phyloP scores from a whole-genome alignment of 73 alveolate species.

The Effrenium voratum region DNA sequence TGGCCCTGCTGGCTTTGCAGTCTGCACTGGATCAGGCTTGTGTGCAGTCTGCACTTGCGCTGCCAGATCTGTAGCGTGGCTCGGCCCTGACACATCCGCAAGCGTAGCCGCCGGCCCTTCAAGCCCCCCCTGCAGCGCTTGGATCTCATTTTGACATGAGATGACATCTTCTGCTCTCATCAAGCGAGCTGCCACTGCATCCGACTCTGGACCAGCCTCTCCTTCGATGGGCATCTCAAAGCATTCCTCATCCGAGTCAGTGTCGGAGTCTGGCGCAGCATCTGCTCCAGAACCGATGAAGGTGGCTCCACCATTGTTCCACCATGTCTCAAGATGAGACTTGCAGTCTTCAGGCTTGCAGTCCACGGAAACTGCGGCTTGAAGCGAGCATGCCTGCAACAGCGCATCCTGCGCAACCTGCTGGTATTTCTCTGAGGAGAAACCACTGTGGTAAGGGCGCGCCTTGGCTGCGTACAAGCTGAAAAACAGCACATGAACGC shows the following conservation, averaged over 20 bases:
- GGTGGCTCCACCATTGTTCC: no score
- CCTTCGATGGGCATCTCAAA: not conserved
- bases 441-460: no score
- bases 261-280: not conserved
- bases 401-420: no score
- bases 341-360: no score
- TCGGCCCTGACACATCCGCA: not conserved
- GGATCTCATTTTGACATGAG: not conserved
- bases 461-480: no score
- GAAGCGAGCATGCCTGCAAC: no score
- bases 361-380: no score
- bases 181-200: not conserved
- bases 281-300: no score
- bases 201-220: not conserved
- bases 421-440: no score
- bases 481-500: no score
- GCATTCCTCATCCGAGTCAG: not conserved
- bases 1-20: not conserved
- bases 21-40: not conserved
- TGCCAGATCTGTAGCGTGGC: not conserved
- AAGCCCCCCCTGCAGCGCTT: not conserved
- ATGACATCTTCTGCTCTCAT: not conserved
- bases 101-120: not conserved
- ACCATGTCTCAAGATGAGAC: no score
- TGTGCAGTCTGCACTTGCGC: not conserved